Base-by-base conservation (phyloP, 495 filamentous ascomycete genomes). In the Talaromyces ruber region DNA sequence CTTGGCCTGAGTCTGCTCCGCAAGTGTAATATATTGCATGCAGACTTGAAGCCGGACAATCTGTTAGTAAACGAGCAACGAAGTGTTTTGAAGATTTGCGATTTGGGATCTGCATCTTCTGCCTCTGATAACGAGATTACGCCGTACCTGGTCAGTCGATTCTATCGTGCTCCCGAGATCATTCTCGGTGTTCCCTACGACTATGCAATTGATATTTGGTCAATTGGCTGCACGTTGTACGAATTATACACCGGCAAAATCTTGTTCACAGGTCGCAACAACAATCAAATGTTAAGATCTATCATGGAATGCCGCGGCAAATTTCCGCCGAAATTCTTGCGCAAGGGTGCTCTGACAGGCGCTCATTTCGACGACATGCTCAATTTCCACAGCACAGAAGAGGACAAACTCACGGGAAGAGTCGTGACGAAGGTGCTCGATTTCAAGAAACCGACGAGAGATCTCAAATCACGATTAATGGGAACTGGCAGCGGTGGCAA, bases 241-340 rank as follows among this genome's bases (percentile, higher is more conserved):
- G 94, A 98, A 74, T 80, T 98, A 29, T 97, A 93, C 79, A 97
- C 95, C 0, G 93, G 95, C 62, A 96, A 97, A 74, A 97, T 98
- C 63, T 81, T 98, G 47, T 98, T 98, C 76, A 91, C 88, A 2
- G 94, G 95, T 52, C 86, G 89, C 60, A 92, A 90, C 76, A 98
- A 98, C 79, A 98, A 98, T 70, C 91, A 96, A 72, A 98, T 98
- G 94, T 82, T 98, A 14, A 87, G 88, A 60, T 87, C 89, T 14
- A 94, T 98, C 67, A 94, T 96, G 87, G 95, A 98, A 70, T 93
- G 92, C 66, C 87, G 95, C 45, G 94, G 95, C 72, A 96, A 93
- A 72, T 88, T 96, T 68, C 91, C 87, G 62, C 85, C 86, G 43
- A 96, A 96, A 75, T 77, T 96, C 56, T 85, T 97, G 58, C 89